Base-by-base conservation (phyloP, 1,139 yeast species). In the Lodderomyces beijingensis region DNA sequence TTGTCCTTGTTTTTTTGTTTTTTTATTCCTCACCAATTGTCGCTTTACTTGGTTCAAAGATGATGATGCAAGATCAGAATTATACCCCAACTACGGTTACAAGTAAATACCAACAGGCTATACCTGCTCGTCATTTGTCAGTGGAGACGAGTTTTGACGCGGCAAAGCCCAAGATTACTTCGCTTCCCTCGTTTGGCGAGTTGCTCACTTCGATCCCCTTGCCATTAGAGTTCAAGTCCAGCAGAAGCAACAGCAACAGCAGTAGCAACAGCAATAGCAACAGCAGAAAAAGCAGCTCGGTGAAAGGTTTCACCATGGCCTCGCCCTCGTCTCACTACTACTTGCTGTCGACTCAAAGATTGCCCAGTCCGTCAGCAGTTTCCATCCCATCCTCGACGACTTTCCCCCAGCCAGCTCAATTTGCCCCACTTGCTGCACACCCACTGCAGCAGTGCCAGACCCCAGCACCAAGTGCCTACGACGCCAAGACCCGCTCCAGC, bases 151-250 rank as follows among this genome's bases (percentile, higher is more conserved):
- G 7, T 11, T 18, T 13, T 12, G 28, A 23, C 13, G 14, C 9
- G 25, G 3, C 33, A 12, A 19, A 30, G 16, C 33, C 33, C 12
- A 30, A 30, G 11, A 16, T 28, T 4, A 42, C 51, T 3, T 44
- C 47, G 19, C 50, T 64, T 28, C 70, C 70, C 7, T 60, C 67
- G 8, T 64, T 64, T 43, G 57, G 43, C 33, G 70, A 64, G 43
- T 53, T 64, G 32, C 40, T 64, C 16, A 62, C 65, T 1, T 55
- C 61, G 19, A 59, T 64, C 18, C 68, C 66, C 18, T 47, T 57
- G 31, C 61, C 64, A 4, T 50, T 44, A 11, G 63, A 57, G 32
- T 51, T 53, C 36, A 49, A 49, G 25, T 39, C 47, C 18, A 15
- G 32, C n/a, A 32, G 29, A n/a, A 27, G 17, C 27, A 30, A 16